Conservation (phyloP, 305 asterid genomes). For the Fraxinus greggii region DNA sequence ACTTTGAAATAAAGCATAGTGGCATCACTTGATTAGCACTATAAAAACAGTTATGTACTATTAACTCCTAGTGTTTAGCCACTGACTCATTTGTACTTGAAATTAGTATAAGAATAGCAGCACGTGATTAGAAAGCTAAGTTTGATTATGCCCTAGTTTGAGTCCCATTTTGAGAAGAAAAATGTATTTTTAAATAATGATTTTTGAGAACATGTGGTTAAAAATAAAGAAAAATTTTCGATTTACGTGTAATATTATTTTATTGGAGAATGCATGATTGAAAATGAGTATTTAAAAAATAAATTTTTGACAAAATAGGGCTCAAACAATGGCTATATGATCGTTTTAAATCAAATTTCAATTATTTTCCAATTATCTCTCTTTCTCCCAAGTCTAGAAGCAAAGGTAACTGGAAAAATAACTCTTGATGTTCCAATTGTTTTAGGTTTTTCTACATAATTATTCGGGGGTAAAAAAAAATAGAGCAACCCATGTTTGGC, state of each 20-base stretch:
- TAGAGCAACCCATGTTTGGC: background rate
- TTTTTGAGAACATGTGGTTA: no score
- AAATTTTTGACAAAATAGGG: no score
- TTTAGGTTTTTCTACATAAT: background rate
- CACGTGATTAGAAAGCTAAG: constrained; percentile 31
- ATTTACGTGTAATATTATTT: no score
- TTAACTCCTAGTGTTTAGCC: background rate
- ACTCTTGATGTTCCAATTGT: background rate
- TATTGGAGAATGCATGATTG: background rate
- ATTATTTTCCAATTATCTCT: background rate
- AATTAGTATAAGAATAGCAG: constrained; percentile 11
- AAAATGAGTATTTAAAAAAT: no score
- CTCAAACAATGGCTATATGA: background rate
- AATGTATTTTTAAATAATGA: no score
- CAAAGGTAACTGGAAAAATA: background rate
- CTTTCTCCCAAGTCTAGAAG: background rate
- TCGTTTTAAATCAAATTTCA: background rate
- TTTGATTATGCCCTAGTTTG: background rate
- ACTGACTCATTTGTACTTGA: background rate
- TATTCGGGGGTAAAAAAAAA: no score
- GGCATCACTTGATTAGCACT: background rate
- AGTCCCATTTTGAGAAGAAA: no score
- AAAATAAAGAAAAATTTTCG: no score
- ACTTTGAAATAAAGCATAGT: background rate
- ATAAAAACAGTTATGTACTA: background rate